phyloP scores from a whole-genome alignment of 208 protist species.

The Trypanosoma cruzi region DNA sequence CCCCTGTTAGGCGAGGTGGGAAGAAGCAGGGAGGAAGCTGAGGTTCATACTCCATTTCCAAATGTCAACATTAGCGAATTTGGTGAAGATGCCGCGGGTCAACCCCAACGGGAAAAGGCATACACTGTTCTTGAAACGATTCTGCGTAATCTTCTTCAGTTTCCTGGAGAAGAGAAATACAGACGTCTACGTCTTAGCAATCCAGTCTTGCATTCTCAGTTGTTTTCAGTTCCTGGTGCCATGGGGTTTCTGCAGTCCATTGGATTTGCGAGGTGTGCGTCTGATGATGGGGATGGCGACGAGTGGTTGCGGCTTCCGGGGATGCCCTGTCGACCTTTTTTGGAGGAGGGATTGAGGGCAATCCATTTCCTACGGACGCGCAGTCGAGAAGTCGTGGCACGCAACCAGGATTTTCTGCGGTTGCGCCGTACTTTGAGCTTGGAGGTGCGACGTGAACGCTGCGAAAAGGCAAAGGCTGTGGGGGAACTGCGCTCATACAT shows the following conservation, averaged over 20 bases:
- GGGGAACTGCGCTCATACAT: slow-evolving; percentile 39
- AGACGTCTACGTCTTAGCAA: slow-evolving; percentile 51
- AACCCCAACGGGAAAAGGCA: slow-evolving; percentile 30
- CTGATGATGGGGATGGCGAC: not conserved
- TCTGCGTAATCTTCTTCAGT: slow-evolving; percentile 42
- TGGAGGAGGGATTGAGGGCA: slow-evolving; percentile 28
- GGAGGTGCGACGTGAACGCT: slow-evolving; percentile 59
- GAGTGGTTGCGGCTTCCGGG: slow-evolving; percentile 11
- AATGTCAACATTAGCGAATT: slow-evolving; percentile 22
- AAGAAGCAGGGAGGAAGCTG: not conserved
- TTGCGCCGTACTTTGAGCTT: slow-evolving; percentile 25
- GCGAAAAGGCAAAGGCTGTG: slow-evolving; percentile 24
- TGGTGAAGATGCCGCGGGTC: slow-evolving; percentile 7
- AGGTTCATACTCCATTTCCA: not conserved
- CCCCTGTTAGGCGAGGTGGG: not conserved
- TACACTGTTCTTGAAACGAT: slow-evolving; percentile 49
- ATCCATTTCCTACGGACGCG: slow-evolving; percentile 20
- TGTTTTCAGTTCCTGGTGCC: slow-evolving; percentile 51
- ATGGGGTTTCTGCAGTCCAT: slow-evolving; percentile 39
- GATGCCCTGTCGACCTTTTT: slow-evolving; percentile 17
- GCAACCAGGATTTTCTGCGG: slow-evolving; percentile 3
- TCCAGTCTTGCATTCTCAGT: slow-evolving; percentile 33
- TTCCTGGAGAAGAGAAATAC: slow-evolving; percentile 54
- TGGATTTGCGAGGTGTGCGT: slow-evolving; percentile 36
- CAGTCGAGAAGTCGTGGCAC: not conserved